These are phyloP conservation scores for Millerozyma miso DNA, from an alignment of 805 yeast genomes.

Conservation along the genomic window DNA sequence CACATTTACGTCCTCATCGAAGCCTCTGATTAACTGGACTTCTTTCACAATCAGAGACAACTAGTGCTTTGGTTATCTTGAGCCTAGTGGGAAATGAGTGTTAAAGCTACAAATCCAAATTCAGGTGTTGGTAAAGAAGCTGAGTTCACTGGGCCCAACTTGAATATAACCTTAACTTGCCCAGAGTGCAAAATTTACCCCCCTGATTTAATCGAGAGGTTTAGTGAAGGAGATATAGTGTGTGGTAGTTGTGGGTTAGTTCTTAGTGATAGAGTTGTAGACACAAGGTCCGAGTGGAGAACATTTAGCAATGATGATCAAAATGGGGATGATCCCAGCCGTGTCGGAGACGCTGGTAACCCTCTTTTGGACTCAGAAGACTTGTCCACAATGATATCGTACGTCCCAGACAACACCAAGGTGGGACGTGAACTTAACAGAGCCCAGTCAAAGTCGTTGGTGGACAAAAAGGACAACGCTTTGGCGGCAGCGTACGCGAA, in stretches of 20 bases:
- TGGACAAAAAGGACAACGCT: constrained; percentile 84
- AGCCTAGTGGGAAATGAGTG: constrained; percentile 3
- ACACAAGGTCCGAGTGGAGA: constrained; percentile 97
- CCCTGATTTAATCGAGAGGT: constrained; percentile 91
- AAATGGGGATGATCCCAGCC: constrained; percentile 96
- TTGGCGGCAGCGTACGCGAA: constrained; percentile 84
- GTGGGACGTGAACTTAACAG: constrained; percentile 86
- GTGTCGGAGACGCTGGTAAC: constrained; percentile 97
- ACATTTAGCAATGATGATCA: constrained; percentile 97
- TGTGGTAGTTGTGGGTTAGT: constrained; percentile 97
- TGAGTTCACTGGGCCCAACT: constrained; percentile 62
- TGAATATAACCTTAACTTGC: constrained; percentile 85
- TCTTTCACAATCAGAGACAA: not conserved
- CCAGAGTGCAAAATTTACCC: constrained; percentile 96
- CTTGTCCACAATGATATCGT: constrained; percentile 86
- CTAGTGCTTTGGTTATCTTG: not conserved
- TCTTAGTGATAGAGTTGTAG: constrained; percentile 85
- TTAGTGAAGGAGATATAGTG: constrained; percentile 97
- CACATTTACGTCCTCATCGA: not conserved
- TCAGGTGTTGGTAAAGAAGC: constrained; percentile 16
- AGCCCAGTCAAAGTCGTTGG: constrained; percentile 81
- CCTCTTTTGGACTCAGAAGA: constrained; percentile 89
- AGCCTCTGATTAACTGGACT: not conserved
- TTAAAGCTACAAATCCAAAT: constrained; percentile 4
- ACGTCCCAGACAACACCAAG: constrained; percentile 78